Evolutionary conservation across 257 asterid species (phyloP).

Genomic region (Solanum pennellii): DNA sequence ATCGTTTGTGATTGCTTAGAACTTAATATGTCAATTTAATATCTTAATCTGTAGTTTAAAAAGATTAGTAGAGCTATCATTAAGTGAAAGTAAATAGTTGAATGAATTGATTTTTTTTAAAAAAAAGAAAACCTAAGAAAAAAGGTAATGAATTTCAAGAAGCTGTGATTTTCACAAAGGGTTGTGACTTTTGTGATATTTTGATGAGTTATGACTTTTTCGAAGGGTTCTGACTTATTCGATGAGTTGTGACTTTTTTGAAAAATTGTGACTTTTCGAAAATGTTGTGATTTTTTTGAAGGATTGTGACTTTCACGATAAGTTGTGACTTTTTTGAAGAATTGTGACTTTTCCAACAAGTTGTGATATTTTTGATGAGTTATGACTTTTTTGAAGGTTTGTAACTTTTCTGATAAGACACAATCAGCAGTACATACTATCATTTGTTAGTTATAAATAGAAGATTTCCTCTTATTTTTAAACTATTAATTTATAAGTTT

Average conservation of each 20-base stretch:
- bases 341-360: no score
- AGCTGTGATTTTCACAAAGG: no score
- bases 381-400: no score
- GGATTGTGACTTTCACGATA: background rate
- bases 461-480: background rate
- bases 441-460: background rate
- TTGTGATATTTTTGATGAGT: background rate
- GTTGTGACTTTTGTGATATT: no score
- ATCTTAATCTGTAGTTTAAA: background rate
- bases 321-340: background rate
- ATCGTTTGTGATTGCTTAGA: background rate
- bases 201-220: no score
- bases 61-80: background rate
- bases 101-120: background rate
- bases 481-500: background rate
- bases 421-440: background rate
- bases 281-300: background rate
- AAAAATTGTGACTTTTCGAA: background rate
- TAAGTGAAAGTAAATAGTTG: background rate
- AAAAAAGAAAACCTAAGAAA: background rate
- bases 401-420: no score
- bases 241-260: background rate
- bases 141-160: no score
- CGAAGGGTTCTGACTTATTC: rapidly evolving
- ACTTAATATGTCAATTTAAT: background rate